Evolutionary conservation across 2,329 filamentous ascomycete genomes (phyloP).

Genomic region (Cryphonectria japonica): DNA sequence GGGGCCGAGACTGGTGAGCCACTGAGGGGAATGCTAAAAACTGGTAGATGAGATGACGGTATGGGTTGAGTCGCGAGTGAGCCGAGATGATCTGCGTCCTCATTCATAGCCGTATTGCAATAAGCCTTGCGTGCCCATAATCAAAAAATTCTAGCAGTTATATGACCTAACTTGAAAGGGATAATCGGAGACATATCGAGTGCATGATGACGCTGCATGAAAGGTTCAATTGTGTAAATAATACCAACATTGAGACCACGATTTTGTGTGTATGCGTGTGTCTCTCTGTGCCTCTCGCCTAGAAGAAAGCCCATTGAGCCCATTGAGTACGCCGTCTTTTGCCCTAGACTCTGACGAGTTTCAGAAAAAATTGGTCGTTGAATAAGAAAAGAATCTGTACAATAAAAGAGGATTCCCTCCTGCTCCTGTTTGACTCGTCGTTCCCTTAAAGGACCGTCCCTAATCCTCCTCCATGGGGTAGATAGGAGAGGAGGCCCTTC

Average conservation of each 20-base stretch:
- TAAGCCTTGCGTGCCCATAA: background rate
- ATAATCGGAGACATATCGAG: background rate
- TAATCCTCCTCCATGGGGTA: background rate
- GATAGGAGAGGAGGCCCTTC: background rate
- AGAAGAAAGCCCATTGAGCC: constrained; percentile 7
- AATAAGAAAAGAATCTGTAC: constrained; percentile 23
- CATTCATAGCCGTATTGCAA: background rate
- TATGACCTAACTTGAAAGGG: background rate
- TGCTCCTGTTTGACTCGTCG: constrained; percentile 1
- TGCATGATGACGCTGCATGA: too few relatives aligned
- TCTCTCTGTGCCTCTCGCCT: constrained; percentile 21
- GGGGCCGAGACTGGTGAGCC: constrained; percentile 30
- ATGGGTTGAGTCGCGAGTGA: background rate
- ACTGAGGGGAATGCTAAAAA: background rate
- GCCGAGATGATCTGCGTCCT: background rate
- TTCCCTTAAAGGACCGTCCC: background rate
- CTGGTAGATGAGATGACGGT: background rate
- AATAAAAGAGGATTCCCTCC: constrained; percentile 15
- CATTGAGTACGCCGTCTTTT: constrained; percentile 28
- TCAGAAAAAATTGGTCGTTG: constrained; percentile 25
- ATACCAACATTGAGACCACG: constrained; percentile 26
- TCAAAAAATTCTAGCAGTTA: background rate
- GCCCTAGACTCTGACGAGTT: constrained; percentile 25
- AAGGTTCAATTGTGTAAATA: constrained; percentile 2
- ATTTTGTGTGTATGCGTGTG: constrained; percentile 17